These are phyloP conservation scores for Pseudogymnoascus sp. DNA, from an alignment of 2,329 filamentous ascomycete genomes.

Conservation along the genomic window DNA sequence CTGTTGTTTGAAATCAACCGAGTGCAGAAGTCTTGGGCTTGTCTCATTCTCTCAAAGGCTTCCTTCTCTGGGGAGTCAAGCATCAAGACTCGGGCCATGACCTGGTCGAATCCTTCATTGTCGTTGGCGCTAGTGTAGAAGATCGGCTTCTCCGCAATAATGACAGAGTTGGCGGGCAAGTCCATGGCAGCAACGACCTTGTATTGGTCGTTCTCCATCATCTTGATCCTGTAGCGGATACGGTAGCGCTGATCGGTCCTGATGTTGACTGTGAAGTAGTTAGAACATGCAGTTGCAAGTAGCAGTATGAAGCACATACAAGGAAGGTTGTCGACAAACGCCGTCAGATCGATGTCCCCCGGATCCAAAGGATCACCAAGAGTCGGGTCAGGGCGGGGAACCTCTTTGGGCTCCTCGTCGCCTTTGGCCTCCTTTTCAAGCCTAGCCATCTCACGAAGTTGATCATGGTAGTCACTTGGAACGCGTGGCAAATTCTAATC, in stretches of 20 bases:
- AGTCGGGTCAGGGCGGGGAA: background rate
- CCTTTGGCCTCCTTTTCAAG: background rate
- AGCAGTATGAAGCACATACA: background rate
- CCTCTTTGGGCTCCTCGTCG: background rate
- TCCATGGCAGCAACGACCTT: slow-evolving; percentile 7
- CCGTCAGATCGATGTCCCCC: background rate
- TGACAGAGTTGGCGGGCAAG: background rate
- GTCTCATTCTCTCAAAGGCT: background rate
- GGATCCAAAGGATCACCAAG: background rate
- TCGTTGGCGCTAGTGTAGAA: slow-evolving; percentile 1
- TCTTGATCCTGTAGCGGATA: background rate
- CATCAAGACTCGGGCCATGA: background rate
- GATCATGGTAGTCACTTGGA: background rate
- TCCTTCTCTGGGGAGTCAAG: background rate
- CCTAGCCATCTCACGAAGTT: background rate
- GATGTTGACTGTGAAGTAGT: background rate
- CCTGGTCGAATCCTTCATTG: background rate
- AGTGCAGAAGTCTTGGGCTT: background rate
- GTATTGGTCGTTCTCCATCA: slow-evolving; percentile 1
- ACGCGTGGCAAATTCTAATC: background rate
- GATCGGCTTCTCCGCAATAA: background rate
- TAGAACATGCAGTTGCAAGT: background rate
- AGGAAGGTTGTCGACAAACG: background rate
- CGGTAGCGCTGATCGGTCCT: background rate
- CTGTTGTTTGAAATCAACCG: background rate